Evolutionary conservation across 1,284 basidiomycete genomes (phyloP).

Genomic region (Violaceomyces palustris): DNA sequence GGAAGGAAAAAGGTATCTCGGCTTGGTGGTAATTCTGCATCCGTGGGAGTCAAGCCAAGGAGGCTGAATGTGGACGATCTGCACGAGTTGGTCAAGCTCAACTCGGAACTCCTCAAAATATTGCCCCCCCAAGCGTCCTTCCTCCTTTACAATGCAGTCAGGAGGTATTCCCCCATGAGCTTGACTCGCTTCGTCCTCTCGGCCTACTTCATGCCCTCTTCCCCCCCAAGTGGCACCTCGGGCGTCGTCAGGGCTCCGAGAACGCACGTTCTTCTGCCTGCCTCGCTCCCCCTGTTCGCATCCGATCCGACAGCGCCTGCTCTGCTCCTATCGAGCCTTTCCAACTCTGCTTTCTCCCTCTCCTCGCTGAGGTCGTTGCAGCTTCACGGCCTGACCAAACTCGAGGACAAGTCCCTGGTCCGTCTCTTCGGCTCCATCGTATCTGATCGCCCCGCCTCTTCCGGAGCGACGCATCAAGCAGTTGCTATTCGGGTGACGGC

Average conservation of each 20-base stretch:
- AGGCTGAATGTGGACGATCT: slow-evolving; percentile 5
- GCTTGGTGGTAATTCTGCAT: neutral
- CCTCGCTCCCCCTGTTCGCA: slow-evolving; percentile 10
- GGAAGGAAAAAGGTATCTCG: slow-evolving; percentile 1
- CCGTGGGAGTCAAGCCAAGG: neutral
- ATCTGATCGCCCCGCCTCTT: no score
- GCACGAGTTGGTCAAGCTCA: slow-evolving; percentile 15
- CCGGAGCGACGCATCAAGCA: no score
- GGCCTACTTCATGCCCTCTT: slow-evolving; percentile 16
- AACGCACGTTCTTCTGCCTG: slow-evolving; percentile 17
- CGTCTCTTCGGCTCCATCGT: no score
- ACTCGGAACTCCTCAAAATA: slow-evolving; percentile 15
- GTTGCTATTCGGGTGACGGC: no score
- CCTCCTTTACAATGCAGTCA: slow-evolving; percentile 10
- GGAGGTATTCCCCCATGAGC: slow-evolving; percentile 7
- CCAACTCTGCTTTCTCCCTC: slow-evolving; percentile 8
- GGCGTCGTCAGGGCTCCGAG: slow-evolving; percentile 2
- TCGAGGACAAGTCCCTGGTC: slow-evolving; percentile 12
- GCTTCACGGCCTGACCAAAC: slow-evolving; percentile 17
- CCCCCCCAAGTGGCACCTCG: neutral
- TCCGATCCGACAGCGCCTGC: neutral
- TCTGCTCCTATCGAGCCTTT: slow-evolving; percentile 8
- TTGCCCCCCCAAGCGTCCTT: slow-evolving; percentile 13
- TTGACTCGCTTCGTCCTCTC: slow-evolving; percentile 13
- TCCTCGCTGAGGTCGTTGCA: slow-evolving; percentile 18